Conservation (phyloP, 2,329 filamentous ascomycete genomes). For the Scedosporium minutisporum region DNA sequence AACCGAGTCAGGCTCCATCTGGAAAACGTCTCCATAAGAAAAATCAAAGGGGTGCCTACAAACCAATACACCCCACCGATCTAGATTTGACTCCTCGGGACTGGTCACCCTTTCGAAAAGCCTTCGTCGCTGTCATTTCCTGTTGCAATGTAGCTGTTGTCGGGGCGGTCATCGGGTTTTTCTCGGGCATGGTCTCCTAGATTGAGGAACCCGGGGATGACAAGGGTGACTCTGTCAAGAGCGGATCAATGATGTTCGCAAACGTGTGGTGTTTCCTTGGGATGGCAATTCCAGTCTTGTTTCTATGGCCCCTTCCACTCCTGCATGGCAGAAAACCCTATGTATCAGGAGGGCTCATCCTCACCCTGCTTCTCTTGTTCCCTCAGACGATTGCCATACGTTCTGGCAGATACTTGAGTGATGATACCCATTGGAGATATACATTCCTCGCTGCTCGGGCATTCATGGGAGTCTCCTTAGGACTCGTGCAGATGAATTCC, state of each 20-base stretch:
- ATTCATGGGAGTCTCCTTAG: slow-evolving; percentile 58
- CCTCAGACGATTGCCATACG: slow-evolving; percentile 63
- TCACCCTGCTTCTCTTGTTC: slow-evolving; percentile 65
- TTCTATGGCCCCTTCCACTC: slow-evolving; percentile 65
- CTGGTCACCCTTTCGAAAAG: slow-evolving; percentile 58
- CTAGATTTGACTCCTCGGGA: slow-evolving; percentile 41
- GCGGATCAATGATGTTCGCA: slow-evolving; percentile 47
- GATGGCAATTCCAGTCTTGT: slow-evolving; percentile 58
- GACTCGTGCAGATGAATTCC: slow-evolving; percentile 71
- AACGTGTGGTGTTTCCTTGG: slow-evolving; percentile 66
- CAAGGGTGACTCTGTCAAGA: slow-evolving; percentile 41
- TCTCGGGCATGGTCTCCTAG: slow-evolving; percentile 67
- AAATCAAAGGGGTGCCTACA: background rate
- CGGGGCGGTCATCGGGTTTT: slow-evolving; percentile 63
- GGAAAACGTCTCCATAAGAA: background rate
- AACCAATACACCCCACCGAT: background rate
- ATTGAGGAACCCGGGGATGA: slow-evolving; percentile 71
- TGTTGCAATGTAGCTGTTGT: slow-evolving; percentile 66
- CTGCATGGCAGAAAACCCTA: slow-evolving; percentile 72
- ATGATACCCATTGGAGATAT: slow-evolving; percentile 44
- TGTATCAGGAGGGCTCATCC: slow-evolving; percentile 55
- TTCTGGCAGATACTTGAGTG: slow-evolving; percentile 43
- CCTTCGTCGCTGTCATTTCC: slow-evolving; percentile 57
- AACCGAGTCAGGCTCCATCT: background rate
- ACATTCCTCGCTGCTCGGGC: slow-evolving; percentile 54